Evolutionary conservation across 1,284 basidiomycete genomes (phyloP).

Genomic region (Fomitopsis palustris): DNA sequence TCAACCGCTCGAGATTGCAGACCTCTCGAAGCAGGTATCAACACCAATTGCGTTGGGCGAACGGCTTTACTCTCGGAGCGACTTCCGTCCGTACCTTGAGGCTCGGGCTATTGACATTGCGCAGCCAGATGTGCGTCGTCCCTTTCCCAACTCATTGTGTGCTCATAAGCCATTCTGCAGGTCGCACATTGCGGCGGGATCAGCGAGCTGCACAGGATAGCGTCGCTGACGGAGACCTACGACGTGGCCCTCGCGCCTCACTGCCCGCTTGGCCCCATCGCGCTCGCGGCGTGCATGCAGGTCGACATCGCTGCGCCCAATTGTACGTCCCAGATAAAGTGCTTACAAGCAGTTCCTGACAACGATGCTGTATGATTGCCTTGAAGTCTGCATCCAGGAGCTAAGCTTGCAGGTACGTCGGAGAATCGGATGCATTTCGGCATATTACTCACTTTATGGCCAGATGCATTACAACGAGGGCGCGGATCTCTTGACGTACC

Average conservation of each 20-base stretch:
- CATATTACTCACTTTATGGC: not conserved
- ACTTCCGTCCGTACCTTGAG: conserved; percentile 72
- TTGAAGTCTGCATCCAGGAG: conserved; percentile 58
- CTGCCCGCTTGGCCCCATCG: conserved; percentile 67
- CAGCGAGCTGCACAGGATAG: conserved; percentile 67
- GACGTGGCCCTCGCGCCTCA: conserved; percentile 64
- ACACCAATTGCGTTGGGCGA: conserved; percentile 75
- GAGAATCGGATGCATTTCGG: not conserved
- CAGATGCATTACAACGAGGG: conserved; percentile 76
- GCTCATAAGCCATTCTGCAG: conserved; percentile 24
- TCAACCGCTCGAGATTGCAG: conserved; percentile 65
- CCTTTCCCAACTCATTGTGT: not conserved
- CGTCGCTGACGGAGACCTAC: conserved; percentile 66
- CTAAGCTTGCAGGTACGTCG: conserved; percentile 57
- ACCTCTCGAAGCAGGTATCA: conserved; percentile 56
- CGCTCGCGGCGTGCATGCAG: conserved; percentile 68
- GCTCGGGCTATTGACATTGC: conserved; percentile 68
- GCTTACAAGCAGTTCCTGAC: not conserved
- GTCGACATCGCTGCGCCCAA: conserved; percentile 52
- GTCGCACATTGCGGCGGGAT: conserved; percentile 72
- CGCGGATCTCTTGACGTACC: conserved; percentile 68
- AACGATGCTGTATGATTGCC: not conserved
- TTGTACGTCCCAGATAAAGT: conserved; percentile 34
- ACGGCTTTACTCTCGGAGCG: conserved; percentile 63
- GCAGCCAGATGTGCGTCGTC: conserved; percentile 60